A percentile compares a stretch with the other conserved stretches of the same genome.
Evolutionary conservation across 129 eudicot genomes (phyloP).

Genomic region (Saussurea involucrata): DNA sequence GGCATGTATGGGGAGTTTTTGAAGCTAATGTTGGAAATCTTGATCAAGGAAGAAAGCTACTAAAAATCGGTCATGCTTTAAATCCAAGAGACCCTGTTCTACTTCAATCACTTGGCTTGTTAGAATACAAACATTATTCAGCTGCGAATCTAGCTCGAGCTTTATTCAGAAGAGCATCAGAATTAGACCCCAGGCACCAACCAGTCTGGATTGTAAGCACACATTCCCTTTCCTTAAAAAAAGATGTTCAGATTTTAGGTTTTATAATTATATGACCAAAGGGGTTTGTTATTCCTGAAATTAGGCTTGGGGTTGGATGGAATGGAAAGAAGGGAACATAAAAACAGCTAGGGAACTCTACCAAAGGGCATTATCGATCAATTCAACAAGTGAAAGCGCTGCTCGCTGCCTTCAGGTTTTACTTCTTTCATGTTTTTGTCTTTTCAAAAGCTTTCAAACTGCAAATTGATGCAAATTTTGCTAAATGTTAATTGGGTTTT

Average conservation of each 20-base stretch:
- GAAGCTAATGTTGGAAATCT: slow-evolving; percentile 71
- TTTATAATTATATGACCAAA: background rate
- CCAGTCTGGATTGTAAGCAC: slow-evolving; percentile 92
- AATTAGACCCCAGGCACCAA: slow-evolving; percentile 79
- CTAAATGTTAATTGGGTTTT: background rate
- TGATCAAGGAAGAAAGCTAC: slow-evolving; percentile 72
- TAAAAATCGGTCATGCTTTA: slow-evolving; percentile 78
- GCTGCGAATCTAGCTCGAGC: slow-evolving; percentile 74
- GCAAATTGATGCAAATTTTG: background rate
- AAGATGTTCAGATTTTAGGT: background rate
- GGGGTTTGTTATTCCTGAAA: background rate
- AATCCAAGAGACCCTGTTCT: slow-evolving; percentile 97
- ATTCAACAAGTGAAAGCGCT: slow-evolving; percentile 79
- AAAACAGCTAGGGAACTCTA: slow-evolving; percentile 76
- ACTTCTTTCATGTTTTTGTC: background rate
- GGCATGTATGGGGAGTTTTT: slow-evolving; percentile 99
- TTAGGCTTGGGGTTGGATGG: slow-evolving; percentile 99
- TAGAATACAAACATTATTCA: slow-evolving; percentile 70
- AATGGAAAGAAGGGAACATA: slow-evolving; percentile 96
- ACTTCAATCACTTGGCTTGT: slow-evolving; percentile 83
- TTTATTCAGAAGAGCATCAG: slow-evolving; percentile 76
- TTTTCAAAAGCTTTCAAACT: background rate
- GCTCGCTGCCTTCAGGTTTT: slow-evolving; percentile 96
- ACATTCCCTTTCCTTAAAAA: background rate
- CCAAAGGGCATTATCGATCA: slow-evolving; percentile 64